Conservation (phyloP, 768 basidiomycete species). For the Kockovaella imperatae region DNA sequence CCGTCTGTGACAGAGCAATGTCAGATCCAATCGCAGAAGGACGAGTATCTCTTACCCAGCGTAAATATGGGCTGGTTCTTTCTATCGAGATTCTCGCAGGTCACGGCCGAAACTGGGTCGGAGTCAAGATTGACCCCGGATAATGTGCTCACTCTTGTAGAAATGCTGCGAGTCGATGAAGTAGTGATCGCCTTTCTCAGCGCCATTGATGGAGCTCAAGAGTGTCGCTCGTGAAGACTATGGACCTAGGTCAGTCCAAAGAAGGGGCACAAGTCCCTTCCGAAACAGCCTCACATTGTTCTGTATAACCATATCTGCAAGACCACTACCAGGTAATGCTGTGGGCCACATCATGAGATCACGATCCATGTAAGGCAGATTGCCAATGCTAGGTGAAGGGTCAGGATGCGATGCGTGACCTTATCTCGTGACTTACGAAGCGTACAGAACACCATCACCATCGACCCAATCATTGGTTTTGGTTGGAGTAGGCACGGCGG, state of each 20-base stretch:
- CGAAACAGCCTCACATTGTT: constrained; percentile 16
- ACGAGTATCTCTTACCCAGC: constrained; percentile 25
- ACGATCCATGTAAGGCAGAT: constrained; percentile 33
- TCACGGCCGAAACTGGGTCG: constrained; percentile 33
- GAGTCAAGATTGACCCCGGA: neutral
- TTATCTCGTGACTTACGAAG: constrained; percentile 32
- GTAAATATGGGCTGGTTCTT: constrained; percentile 27
- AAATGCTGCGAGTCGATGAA: constrained; percentile 42
- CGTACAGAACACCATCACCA: constrained; percentile 40
- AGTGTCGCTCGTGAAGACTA: constrained; percentile 31
- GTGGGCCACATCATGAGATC: constrained; percentile 45
- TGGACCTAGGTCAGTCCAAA: neutral
- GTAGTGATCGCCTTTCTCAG: constrained; percentile 38
- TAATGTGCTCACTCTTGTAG: constrained; percentile 29
- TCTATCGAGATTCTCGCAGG: constrained; percentile 32
- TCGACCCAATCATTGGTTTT: constrained; percentile 28
- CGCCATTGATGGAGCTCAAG: constrained; percentile 33
- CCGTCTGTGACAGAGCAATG: constrained; percentile 22
- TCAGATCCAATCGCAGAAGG: neutral
- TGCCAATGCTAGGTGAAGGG: constrained; percentile 17
- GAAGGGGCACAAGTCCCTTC: neutral
- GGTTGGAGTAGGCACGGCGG: constrained; percentile 3
- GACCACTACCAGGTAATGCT: constrained; percentile 33
- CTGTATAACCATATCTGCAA: constrained; percentile 43
- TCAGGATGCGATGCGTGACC: neutral